Conservation (phyloP, 2,329 filamentous ascomycete genomes). For the Didymella exigua region DNA sequence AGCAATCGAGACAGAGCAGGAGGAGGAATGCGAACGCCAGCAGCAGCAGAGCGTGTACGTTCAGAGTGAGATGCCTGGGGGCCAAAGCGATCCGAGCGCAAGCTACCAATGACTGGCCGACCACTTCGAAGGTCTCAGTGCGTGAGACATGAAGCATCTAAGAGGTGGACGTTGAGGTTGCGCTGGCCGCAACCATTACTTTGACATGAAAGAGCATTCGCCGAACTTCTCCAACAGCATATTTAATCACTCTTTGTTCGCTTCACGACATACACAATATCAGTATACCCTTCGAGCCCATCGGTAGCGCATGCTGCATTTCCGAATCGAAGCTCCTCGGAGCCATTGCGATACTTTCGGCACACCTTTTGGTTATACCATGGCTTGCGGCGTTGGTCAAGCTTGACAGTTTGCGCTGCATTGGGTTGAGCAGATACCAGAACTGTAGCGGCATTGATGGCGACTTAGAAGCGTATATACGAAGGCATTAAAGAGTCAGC, state of each 20-base stretch:
- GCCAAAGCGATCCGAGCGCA: constrained; percentile 40
- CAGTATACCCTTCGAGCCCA: constrained; percentile 11
- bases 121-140: constrained; percentile 16
- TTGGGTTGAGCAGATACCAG: not conserved
- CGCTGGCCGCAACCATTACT: constrained; percentile 11
- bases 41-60: constrained; percentile 37
- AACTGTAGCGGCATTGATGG: constrained; percentile 13
- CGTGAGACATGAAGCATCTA: constrained; percentile 6
- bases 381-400: constrained; percentile 16
- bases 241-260: constrained; percentile 15
- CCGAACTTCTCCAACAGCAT: constrained; percentile 9
- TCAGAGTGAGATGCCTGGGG: constrained; percentile 38
- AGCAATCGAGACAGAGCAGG: constrained; percentile 34
- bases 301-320: constrained; percentile 12
- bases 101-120: constrained; percentile 47
- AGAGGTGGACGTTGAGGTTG: constrained; percentile 13
- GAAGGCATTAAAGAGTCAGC: not conserved
- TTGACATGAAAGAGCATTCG: constrained; percentile 5
- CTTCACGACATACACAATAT: constrained; percentile 18
- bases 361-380: constrained; percentile 14
- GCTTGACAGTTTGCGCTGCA: constrained; percentile 11
- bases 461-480: constrained; percentile 9
- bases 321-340: constrained; percentile 14
- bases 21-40: constrained; percentile 31
- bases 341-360: constrained; percentile 12